Base-by-base conservation (phyloP, 176 grass and related monocot species). In the Oryza meyeriana region DNA sequence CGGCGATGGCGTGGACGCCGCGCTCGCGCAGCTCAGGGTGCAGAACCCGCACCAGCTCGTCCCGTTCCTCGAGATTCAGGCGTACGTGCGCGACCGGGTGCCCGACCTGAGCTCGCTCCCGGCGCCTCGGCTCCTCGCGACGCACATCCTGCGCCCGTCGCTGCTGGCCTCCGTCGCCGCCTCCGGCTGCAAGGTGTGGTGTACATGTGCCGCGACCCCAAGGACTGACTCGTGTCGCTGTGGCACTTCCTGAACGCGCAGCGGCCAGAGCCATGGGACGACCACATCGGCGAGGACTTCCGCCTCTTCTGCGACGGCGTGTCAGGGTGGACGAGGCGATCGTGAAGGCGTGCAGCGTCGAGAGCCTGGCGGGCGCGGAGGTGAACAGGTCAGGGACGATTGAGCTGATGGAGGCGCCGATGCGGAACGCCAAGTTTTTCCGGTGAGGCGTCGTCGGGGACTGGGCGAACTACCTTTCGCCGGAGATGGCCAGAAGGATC, bases 111-210 rank as follows among this genome's bases (percentile, higher is more conserved):
- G 48, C 48, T 20, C 20, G 20, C 12, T 38, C 35, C 66, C 4
- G 2, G 70, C 76, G 10, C 74, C n/a, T 8, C n/a, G 16, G 1
- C 13, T 65, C 29, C 84, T 85, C 0, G 76, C 87, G 16, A 52
- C 84, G 34, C 87, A 88, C 64, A 40, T 91, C 11, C 81, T 55
- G 36, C 84, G 81, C 25, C 64, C 81, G 2, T 76, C 81, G 33
- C 10, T 81, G 40, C 28, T 18, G 12, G 27, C 50, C 6, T 52
- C 48, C 6, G 0, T 52, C 48, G 48, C 48, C 48, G 6, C 6
- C 0, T 17, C 48, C 17, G 48, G 48, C 14, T 52, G 18, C 48
- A 52, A 52, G 48, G 48, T 50, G 48, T 50, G 47, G 16, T 52
- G 48, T 52, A 52, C 18, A 22, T 52, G 48, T 22, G 48, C 48